phyloP scores from a whole-genome alignment of 176 grass and related monocot genomes.

The Triticum urartu region DNA sequence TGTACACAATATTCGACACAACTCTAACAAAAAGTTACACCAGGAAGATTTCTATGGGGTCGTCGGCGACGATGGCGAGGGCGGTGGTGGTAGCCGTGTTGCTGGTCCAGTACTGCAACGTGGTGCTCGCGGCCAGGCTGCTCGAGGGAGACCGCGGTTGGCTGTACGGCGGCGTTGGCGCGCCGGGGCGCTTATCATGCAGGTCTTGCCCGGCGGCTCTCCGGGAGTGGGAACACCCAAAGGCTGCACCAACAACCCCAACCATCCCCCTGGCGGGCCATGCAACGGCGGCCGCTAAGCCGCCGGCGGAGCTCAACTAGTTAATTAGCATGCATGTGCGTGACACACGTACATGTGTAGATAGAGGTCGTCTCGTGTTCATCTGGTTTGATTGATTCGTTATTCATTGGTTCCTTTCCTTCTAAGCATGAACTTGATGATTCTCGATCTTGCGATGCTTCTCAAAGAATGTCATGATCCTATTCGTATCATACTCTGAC shows the following conservation, averaged over 20 bases:
- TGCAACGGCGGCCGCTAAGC: not conserved
- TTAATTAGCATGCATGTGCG: not conserved
- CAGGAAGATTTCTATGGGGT: not conserved
- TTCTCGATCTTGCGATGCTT: too few relatives aligned
- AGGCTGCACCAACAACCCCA: not conserved
- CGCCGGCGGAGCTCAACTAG: not conserved
- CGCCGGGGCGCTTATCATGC: not conserved
- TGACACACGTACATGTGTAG: not conserved
- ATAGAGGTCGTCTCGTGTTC: not conserved
- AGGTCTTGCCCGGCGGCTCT: not conserved
- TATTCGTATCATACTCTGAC: too few relatives aligned
- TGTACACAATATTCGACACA: too few relatives aligned
- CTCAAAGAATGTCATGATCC: too few relatives aligned
- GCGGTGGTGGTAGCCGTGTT: not conserved
- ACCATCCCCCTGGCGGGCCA: not conserved
- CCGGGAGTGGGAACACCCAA: not conserved
- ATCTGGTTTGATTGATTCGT: too few relatives aligned
- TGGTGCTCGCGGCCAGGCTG: not conserved
- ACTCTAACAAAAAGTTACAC: not conserved
- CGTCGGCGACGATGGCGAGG: not conserved
- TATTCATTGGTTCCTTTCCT: not conserved
- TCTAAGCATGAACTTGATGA: not conserved
- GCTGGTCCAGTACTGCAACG: slow-evolving; percentile 29
- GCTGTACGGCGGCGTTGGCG: not conserved
- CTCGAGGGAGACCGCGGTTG: not conserved